phyloP scores from a whole-genome alignment of 1,284 basidiomycete genomes.

The Exobasidium rhododendri region DNA sequence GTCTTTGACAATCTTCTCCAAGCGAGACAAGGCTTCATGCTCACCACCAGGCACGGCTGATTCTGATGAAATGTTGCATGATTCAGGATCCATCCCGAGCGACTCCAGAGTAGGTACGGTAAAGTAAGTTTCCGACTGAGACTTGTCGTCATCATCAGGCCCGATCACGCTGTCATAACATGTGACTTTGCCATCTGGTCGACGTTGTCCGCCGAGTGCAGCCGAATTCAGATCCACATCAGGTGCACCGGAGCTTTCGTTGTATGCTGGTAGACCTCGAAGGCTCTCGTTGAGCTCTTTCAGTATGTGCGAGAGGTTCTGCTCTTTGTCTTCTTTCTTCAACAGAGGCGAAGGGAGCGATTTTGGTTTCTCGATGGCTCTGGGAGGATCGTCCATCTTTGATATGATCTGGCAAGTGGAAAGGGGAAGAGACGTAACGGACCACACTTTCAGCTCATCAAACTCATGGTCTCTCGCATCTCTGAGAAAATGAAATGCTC shows the following conservation, averaged over 20 bases:
- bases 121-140: constrained; percentile 46
- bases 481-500: too few species aligned
- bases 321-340: constrained; percentile 16
- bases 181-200: constrained; percentile 26
- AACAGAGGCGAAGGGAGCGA: constrained; percentile 17
- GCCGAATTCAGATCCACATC: constrained; percentile 35
- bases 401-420: not conserved
- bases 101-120: constrained; percentile 59
- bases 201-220: constrained; percentile 33
- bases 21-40: constrained; percentile 56
- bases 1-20: constrained; percentile 57
- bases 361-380: constrained; percentile 33
- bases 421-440: too few species aligned
- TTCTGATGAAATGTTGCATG: constrained; percentile 41
- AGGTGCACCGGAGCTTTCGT: constrained; percentile 17
- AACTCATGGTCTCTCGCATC: too few species aligned
- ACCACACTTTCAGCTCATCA: too few species aligned
- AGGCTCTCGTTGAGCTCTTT: constrained; percentile 27
- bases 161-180: constrained; percentile 57
- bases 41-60: constrained; percentile 60
- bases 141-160: constrained; percentile 51
- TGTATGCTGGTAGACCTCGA: constrained; percentile 37
- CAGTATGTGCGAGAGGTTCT: constrained; percentile 18
- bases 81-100: constrained; percentile 57
- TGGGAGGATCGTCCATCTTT: constrained; percentile 25